Base-by-base conservation (phyloP, 352 stramenopile species). In the Pythium vanterpoolii region DNA sequence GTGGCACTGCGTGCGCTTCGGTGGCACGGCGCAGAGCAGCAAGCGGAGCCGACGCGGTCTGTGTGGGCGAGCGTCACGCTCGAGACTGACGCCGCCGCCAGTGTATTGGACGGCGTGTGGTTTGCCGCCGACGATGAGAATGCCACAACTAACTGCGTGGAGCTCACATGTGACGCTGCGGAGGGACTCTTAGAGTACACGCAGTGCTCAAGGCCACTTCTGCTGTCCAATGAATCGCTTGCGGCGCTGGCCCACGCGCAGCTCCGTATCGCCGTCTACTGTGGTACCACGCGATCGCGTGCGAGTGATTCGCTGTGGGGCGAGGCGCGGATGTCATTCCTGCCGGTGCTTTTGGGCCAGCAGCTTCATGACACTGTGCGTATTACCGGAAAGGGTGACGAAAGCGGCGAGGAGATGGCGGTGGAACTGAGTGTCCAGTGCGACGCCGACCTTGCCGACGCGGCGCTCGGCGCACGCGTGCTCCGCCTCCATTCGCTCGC, bases 41-140 rank as follows among this genome's bases (percentile, higher is more conserved):
- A 23, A 16, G 19, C 27, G 7, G 16, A 40, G 24, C 46, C 27
- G 10, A 53, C 62, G 55, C 2, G 23, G 63, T 6, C n/a, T 7
- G 27, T 86, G 19, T 88, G 74, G 76, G 53, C 38, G 16, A 66
- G 56, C 27, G 71, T 89, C 53, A 56, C 79, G 57, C 34, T 87
- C 9, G 69, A 79, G 16, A 19, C 64, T 28, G 5, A 4, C 34
- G 34, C 52, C 53, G 19, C 46, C 49, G n/a, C n/a, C n/a, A n/a
- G n/a, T n/a, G n/a, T n/a, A 21, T 58, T 81, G 19, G 68, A 83
- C 31, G 44, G 61, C 38, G 61, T 86, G 14, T 89, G 79, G 79
- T 89, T 89, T 58, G 18, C 58, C 4, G 40, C 23, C 0, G 74
- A 86, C 16, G 69, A 84, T 38, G 79, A 79, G 45, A 87, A 87